Conservation (phyloP, 179 eudicot genomes). For the Carnegiea gigantea region DNA sequence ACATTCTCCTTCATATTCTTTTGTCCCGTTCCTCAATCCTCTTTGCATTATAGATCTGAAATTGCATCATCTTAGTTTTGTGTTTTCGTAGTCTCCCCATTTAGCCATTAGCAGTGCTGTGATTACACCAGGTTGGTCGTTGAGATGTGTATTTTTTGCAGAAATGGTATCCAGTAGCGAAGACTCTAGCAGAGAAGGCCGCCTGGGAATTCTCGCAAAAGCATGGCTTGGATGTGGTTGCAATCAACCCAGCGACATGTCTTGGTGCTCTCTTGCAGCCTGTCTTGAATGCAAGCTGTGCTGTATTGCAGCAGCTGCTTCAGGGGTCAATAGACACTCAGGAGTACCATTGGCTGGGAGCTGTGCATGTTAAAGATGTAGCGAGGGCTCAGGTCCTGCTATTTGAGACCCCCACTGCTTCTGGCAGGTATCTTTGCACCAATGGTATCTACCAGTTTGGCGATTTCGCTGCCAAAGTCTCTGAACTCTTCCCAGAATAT, state of each 20-base stretch:
- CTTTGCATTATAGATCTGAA: background rate
- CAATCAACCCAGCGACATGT: slow-evolving; percentile 79
- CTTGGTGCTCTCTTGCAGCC: slow-evolving; percentile 87
- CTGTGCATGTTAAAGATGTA: slow-evolving; percentile 89
- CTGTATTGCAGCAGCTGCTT: slow-evolving; percentile 70
- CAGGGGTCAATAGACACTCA: slow-evolving; percentile 79
- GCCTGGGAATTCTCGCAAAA: slow-evolving; percentile 80
- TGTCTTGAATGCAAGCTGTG: slow-evolving; percentile 78
- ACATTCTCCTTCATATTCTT: background rate
- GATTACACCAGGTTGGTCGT: background rate
- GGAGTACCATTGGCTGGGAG: slow-evolving; percentile 87
- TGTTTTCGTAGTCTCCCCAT: background rate
- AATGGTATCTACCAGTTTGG: slow-evolving; percentile 88
- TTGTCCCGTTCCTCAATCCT: background rate
- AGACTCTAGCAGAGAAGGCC: slow-evolving; percentile 82
- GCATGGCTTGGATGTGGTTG: slow-evolving; percentile 63
- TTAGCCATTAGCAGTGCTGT: background rate
- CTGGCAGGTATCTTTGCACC: slow-evolving; percentile 87
- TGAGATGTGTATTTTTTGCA: slow-evolving; percentile 23
- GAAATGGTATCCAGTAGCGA: slow-evolving; percentile 95
- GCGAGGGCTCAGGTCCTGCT: slow-evolving; percentile 74
- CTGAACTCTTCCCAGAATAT: slow-evolving; percentile 69
- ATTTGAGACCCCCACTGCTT: slow-evolving; percentile 66
- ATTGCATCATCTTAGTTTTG: background rate
- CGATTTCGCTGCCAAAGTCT: slow-evolving; percentile 68